Percentiles rank a stretch among this genome's conserved stretches.
Conservation (phyloP, 2,329 filamentous ascomycete genomes). For the Cladosporium austrohemisphaericum region DNA sequence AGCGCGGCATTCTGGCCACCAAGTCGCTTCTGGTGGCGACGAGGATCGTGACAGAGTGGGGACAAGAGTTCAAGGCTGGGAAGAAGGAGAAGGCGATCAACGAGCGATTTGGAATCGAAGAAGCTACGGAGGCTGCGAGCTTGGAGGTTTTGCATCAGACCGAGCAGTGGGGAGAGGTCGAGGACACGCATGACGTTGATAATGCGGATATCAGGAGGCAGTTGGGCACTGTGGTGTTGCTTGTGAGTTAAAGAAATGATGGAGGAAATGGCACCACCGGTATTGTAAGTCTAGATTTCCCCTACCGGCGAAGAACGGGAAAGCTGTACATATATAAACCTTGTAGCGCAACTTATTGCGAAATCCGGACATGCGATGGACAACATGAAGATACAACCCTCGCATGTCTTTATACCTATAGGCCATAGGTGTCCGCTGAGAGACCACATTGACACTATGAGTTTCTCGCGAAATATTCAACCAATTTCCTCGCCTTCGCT, state of each 20-base stretch:
- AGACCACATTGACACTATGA: too few species aligned
- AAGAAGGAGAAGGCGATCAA: constrained; percentile 68
- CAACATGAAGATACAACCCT: too few species aligned
- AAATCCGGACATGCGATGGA: too few species aligned
- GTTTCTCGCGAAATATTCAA: too few species aligned
- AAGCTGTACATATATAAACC: too few species aligned
- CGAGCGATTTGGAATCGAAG: constrained; percentile 52
- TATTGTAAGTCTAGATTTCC: background rate
- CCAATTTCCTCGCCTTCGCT: too few species aligned
- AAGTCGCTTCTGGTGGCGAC: constrained; percentile 81
- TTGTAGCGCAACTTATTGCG: too few species aligned
- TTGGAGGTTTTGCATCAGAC: constrained; percentile 93
- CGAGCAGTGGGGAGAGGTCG: constrained; percentile 88
- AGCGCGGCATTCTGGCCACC: constrained; percentile 75
- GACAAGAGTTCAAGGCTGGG: constrained; percentile 57
- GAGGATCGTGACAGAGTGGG: constrained; percentile 82
- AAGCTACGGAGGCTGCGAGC: constrained; percentile 47
- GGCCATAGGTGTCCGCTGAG: too few species aligned
- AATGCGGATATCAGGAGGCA: constrained; percentile 85
- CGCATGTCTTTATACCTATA: too few species aligned
- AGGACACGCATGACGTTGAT: constrained; percentile 96
- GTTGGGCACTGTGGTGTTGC: constrained; percentile 77
- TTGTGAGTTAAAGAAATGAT: constrained; percentile 52
- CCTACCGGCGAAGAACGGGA: too few species aligned
- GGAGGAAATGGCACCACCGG: background rate